A percentile compares a stretch with the other conserved stretches of the same genome.
These are phyloP conservation scores for Casaregolazyma suthepensis DNA, from an alignment of 1,139 yeast genomes.

Conservation along the genomic window DNA sequence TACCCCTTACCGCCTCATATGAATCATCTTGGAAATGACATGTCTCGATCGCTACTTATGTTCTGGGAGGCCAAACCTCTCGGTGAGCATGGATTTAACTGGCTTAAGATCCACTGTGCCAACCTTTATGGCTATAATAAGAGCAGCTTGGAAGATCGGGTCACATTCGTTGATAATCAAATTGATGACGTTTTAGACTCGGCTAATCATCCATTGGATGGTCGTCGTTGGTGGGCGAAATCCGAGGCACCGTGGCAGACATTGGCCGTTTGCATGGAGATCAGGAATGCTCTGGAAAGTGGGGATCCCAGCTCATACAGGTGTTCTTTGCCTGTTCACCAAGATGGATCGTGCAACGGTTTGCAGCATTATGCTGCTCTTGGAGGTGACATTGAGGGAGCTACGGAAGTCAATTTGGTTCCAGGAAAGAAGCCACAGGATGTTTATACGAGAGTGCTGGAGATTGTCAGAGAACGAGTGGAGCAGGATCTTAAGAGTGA, in stretches of 20 bases:
- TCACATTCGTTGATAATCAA: conserved; percentile 62
- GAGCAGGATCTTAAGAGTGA: conserved; percentile 53
- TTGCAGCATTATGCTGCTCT: conserved; percentile 72
- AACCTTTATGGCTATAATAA: conserved; percentile 87
- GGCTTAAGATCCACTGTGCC: conserved; percentile 90
- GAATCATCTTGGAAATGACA: conserved; percentile 83
- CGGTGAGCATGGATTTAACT: conserved; percentile 68
- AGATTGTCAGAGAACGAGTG: conserved; percentile 54
- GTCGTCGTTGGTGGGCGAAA: conserved; percentile 68
- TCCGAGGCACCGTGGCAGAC: conserved; percentile 98
- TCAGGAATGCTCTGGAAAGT: conserved; percentile 61
- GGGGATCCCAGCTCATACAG: conserved; percentile 69
- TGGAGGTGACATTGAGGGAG: conserved; percentile 66
- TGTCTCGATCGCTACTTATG: conserved; percentile 74
- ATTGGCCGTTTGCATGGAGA: conserved; percentile 76
- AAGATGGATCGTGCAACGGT: conserved; percentile 81
- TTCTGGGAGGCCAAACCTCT: conserved; percentile 85
- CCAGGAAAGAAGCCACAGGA: conserved; percentile 42
- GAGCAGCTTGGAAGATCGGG: conserved; percentile 70
- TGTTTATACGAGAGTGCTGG: conserved; percentile 74
- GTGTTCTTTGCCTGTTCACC: conserved; percentile 88
- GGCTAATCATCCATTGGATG: conserved; percentile 62
- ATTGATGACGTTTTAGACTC: conserved; percentile 56
- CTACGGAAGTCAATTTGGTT: conserved; percentile 56
- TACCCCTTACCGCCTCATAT: conserved; percentile 83